A percentile compares a stretch with the other conserved stretches of the same genome.
These are phyloP conservation scores for Arachnomyces sp. DNA, from an alignment of 2,329 filamentous ascomycete species.

Conservation along the genomic window DNA sequence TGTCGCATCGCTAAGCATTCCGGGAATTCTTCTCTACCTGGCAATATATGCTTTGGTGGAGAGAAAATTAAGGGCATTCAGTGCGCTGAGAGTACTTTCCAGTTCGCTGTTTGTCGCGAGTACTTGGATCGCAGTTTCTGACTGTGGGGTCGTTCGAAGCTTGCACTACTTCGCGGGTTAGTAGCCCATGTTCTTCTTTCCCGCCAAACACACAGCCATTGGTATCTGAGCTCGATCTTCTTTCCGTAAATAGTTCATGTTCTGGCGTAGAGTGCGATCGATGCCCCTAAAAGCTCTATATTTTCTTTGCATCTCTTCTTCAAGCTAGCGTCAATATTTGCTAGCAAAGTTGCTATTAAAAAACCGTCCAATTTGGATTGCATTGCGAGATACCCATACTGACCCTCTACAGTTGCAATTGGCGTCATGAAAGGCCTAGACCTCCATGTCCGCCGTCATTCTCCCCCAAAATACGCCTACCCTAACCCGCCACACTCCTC, in stretches of 20 bases:
- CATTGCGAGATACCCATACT: no score
- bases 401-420: slow-evolving; percentile 15
- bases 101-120: slow-evolving; percentile 7
- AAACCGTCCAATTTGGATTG: no score
- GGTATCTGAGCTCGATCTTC: no score
- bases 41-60: slow-evolving; percentile 13
- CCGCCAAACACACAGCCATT: no score
- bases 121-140: slow-evolving; percentile 22
- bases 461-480: slow-evolving; percentile 26
- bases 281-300: no score
- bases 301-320: no score
- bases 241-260: no score
- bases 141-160: slow-evolving; percentile 22
- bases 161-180: slow-evolving; percentile 29
- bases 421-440: slow-evolving; percentile 35
- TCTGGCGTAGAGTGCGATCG: no score
- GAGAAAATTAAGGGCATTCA: slow-evolving; percentile 7
- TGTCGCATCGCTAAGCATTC: slow-evolving; percentile 9
- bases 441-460: slow-evolving; percentile 28
- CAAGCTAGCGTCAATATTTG: no score
- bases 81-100: slow-evolving; percentile 8
- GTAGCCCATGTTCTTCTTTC: slow-evolving; percentile 5
- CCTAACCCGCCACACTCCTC: slow-evolving; percentile 19
- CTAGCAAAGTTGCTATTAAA: no score
- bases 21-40: slow-evolving; percentile 12